These are phyloP conservation scores for Fomitopsis palustris DNA, from an alignment of 1,284 basidiomycete species.

Conservation along the genomic window DNA sequence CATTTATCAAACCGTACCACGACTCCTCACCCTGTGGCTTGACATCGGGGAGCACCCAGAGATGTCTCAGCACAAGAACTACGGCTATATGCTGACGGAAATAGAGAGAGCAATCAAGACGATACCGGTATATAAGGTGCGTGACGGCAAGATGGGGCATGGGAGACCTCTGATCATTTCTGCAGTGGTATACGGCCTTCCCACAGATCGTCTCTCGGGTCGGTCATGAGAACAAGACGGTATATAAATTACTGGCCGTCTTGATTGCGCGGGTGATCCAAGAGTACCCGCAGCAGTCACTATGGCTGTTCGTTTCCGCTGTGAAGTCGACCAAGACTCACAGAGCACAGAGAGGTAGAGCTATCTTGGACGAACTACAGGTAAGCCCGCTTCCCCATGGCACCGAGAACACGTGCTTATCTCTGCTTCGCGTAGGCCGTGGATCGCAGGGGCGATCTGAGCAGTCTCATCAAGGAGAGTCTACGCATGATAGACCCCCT, in stretches of 20 bases:
- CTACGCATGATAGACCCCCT: slow-evolving; percentile 66
- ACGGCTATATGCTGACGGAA: slow-evolving; percentile 52
- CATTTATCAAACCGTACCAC: slow-evolving; percentile 94
- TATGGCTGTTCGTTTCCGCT: slow-evolving; percentile 93
- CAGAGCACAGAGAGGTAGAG: slow-evolving; percentile 59
- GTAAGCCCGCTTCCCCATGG: slow-evolving; percentile 35
- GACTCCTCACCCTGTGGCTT: slow-evolving; percentile 94
- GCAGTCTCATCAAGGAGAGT: slow-evolving; percentile 53
- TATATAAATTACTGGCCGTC: slow-evolving; percentile 62
- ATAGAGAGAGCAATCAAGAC: slow-evolving; percentile 54
- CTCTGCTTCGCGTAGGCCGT: slow-evolving; percentile 21
- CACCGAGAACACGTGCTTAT: not conserved
- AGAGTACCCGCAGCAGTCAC: slow-evolving; percentile 86
- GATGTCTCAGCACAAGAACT: slow-evolving; percentile 37
- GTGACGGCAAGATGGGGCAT: not conserved
- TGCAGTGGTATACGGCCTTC: slow-evolving; percentile 93
- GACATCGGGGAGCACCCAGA: slow-evolving; percentile 76
- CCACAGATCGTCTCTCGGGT: slow-evolving; percentile 97
- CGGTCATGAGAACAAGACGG: slow-evolving; percentile 71
- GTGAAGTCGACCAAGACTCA: slow-evolving; percentile 78
- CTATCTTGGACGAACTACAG: slow-evolving; percentile 66
- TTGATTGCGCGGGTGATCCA: slow-evolving; percentile 77
- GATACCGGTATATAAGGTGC: slow-evolving; percentile 76
- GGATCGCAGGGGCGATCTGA: slow-evolving; percentile 34
- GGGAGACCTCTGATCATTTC: not conserved